phyloP scores from a whole-genome alignment of 352 stramenopile species.

The Phytophthora megakarya region DNA sequence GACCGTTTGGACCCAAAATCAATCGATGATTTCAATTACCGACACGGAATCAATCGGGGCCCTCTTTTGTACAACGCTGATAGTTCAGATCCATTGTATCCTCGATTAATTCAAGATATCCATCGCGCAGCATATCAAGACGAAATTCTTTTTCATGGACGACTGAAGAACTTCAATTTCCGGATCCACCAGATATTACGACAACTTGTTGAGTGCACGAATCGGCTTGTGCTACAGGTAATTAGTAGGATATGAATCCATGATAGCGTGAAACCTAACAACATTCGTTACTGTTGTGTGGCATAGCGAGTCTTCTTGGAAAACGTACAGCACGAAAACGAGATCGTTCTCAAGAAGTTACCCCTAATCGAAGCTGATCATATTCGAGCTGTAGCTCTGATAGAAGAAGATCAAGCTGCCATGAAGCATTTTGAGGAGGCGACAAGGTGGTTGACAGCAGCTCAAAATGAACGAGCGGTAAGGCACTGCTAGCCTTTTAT shows the following conservation, averaged over 20 bases:
- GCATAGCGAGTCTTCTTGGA: slow-evolving; percentile 61
- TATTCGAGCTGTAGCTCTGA: slow-evolving; percentile 40
- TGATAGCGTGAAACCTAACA: neutral
- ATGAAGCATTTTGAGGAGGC: slow-evolving; percentile 35
- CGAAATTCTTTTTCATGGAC: slow-evolving; percentile 68
- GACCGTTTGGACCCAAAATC: slow-evolving; percentile 60
- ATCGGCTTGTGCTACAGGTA: slow-evolving; percentile 62
- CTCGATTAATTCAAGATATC: slow-evolving; percentile 50
- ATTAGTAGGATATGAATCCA: neutral
- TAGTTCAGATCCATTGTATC: slow-evolving; percentile 53
- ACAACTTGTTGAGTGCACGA: slow-evolving; percentile 42
- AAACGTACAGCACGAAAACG: slow-evolving; percentile 50
- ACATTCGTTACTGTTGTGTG: too few species aligned
- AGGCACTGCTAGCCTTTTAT: neutral
- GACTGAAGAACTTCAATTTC: slow-evolving; percentile 71
- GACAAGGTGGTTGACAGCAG: slow-evolving; percentile 31
- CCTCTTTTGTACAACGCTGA: slow-evolving; percentile 25
- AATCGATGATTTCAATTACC: slow-evolving; percentile 77
- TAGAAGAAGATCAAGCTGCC: slow-evolving; percentile 50
- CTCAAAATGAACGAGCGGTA: slow-evolving; percentile 55
- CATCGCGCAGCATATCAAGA: slow-evolving; percentile 67
- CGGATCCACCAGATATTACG: slow-evolving; percentile 61
- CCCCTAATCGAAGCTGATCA: slow-evolving; percentile 65
- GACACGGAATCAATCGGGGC: slow-evolving; percentile 61
- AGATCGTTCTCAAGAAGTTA: slow-evolving; percentile 55